Conservation (phyloP, 768 basidiomycete genomes). For the Podaxis rugospora region DNA sequence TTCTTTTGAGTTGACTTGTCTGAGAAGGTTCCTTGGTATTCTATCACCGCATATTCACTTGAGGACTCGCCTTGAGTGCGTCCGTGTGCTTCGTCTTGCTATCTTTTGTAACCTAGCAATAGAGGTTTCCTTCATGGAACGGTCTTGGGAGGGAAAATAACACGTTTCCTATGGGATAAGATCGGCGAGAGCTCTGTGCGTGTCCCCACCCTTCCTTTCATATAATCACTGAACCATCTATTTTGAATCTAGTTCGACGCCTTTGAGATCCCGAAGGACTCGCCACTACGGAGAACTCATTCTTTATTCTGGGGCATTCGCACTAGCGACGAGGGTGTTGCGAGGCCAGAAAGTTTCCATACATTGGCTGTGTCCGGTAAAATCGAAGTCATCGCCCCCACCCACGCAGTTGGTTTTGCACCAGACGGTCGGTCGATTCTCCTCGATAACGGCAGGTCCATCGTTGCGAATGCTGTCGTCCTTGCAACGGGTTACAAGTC, state of each 20-base stretch:
- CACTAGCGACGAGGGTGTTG: conserved; percentile 49
- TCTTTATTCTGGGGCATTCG: conserved; percentile 35
- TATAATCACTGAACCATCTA: neutral
- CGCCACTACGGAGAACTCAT: conserved; percentile 42
- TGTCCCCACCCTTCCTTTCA: conserved; percentile 8
- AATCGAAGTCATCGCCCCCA: conserved; percentile 45
- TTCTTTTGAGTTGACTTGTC: neutral
- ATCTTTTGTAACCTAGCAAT: neutral
- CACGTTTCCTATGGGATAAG: conserved; percentile 41
- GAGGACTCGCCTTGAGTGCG: conserved; percentile 50
- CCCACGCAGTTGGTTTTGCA: conserved; percentile 33
- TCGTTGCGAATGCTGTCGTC: conserved; percentile 44
- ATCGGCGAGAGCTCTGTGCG: conserved; percentile 38
- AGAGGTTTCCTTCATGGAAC: conserved; percentile 59
- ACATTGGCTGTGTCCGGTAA: conserved; percentile 42
- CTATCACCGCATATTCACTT: conserved; percentile 46
- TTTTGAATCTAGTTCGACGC: conserved; percentile 16
- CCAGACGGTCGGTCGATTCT: conserved; percentile 33
- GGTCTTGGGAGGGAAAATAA: conserved; percentile 48
- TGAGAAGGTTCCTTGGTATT: conserved; percentile 39
- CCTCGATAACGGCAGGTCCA: conserved; percentile 35
- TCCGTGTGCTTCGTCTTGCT: neutral
- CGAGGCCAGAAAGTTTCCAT: conserved; percentile 44
- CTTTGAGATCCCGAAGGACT: conserved; percentile 35
- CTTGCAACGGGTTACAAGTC: conserved; percentile 57